Evolutionary conservation across 2,329 filamentous ascomycete species (phyloP), one percentile per base, ranked within the genome.

Genomic region (Scytalidium lignicola): DNA sequence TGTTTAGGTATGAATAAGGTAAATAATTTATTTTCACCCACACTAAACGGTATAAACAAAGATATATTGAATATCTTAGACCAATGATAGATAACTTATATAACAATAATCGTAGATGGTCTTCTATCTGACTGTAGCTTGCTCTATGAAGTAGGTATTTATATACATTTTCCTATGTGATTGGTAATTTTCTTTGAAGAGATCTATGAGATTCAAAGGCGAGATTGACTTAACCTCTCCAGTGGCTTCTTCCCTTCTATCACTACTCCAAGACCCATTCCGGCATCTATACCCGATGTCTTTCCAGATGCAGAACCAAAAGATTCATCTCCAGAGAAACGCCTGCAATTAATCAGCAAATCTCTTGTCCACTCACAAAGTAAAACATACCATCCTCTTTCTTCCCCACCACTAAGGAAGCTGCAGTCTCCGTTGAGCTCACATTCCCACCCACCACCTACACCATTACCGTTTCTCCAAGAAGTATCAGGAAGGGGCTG

Each of bases 381-480:
- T 58, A 20, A 45, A 44, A 74, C 78, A 66, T 62, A 93, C 90
- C 92, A 97, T 64, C 90, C 90, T 71, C 91, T 78, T 69, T 97
- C 92, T 60, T 87, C 85, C 7, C 92, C 92, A 48, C 79, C 78
- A 47, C 75, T 81, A 57, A 97, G 72, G 68, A 92, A 95, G 51
- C 79, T 84, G 62, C 90, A 96, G 65, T 96, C 89, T 15, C 90
- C 90, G 70, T 96, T 92, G 47, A 80, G 65, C 51, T 82, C 78
- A 63, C 90, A 91, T 39, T 81, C 76, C 92, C 92, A 99, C 22
- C 85, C 86, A 32, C 89, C 90, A 21, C 76, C 74, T 37, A 91
- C 78, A 18, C 85, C 86, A 19, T 70, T 74, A 0, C 78, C 79
- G 52, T 67, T 69, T 55, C 70, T 75, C 85, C 84, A 88, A 4